A percentile compares a stretch with the other conserved stretches of the same genome.
These are phyloP conservation scores for Kluyveromyces starmeri DNA, from an alignment of 805 yeast species.

Conservation along the genomic window DNA sequence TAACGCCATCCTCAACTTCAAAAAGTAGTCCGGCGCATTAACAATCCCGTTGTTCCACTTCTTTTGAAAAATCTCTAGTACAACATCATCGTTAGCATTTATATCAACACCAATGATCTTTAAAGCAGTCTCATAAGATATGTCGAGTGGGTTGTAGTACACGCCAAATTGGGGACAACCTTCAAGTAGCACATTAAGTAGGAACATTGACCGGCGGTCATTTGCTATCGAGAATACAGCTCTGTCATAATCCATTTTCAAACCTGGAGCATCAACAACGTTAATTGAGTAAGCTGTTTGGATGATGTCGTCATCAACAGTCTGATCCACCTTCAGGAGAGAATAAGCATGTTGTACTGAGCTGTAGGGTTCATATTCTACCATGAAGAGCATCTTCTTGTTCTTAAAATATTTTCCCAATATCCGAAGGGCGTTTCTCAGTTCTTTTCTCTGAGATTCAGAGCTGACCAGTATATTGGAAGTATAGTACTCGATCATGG, in stretches of 20 bases:
- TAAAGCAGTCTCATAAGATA: constrained; percentile 36
- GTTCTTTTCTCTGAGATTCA: constrained; percentile 14
- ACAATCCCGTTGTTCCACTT: constrained; percentile 22
- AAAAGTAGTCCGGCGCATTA: constrained; percentile 37
- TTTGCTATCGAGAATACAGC: constrained; percentile 57
- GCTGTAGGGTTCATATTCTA: constrained; percentile 38
- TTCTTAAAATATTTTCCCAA: constrained; percentile 35
- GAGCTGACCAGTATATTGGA: constrained; percentile 15
- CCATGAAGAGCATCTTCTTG: constrained; percentile 25
- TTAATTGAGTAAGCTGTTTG: constrained; percentile 66
- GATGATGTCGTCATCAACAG: constrained; percentile 61
- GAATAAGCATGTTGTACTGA: constrained; percentile 43
- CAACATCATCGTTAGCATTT: constrained; percentile 45
- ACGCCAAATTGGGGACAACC: constrained; percentile 25
- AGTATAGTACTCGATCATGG: constrained; percentile 29
- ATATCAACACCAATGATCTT: constrained; percentile 39
- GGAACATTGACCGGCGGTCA: constrained; percentile 44
- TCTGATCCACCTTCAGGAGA: constrained; percentile 39
- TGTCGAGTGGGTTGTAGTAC: constrained; percentile 20
- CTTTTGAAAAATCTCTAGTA: constrained; percentile 26
- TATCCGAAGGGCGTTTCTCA: constrained; percentile 34
- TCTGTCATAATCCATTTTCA: constrained; percentile 36
- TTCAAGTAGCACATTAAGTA: constrained; percentile 44
- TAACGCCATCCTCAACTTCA: constrained; percentile 49
- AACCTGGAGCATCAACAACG: constrained; percentile 41